A percentile compares a stretch with the other conserved stretches of the same genome.
These are phyloP conservation scores for Nepenthes alata DNA, from an alignment of 179 eudicot species.

Conservation along the genomic window DNA sequence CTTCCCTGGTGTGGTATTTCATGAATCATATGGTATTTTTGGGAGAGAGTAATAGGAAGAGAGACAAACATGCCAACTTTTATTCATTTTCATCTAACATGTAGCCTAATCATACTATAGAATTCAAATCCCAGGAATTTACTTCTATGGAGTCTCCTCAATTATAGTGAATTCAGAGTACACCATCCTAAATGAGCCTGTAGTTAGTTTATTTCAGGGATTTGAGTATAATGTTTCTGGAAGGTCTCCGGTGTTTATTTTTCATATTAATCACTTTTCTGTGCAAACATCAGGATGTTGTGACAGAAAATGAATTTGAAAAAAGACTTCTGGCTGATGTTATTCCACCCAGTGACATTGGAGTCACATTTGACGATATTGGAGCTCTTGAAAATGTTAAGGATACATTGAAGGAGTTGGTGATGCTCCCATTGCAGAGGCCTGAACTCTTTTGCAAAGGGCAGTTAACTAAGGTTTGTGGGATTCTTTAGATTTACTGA, in stretches of 20 bases:
- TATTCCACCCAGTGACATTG: slow-evolving; percentile 79
- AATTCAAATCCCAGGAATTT: too few species aligned
- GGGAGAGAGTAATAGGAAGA: too few species aligned
- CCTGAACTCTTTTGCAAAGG: slow-evolving; percentile 86
- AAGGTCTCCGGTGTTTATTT: neutral
- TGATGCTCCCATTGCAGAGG: slow-evolving; percentile 81
- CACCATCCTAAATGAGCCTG: too few species aligned
- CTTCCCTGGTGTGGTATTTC: too few species aligned
- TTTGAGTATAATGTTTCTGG: too few species aligned
- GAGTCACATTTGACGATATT: slow-evolving; percentile 80
- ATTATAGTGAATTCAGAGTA: too few species aligned
- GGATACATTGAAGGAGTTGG: slow-evolving; percentile 83
- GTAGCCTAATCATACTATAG: too few species aligned
- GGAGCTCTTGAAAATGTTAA: slow-evolving; percentile 85
- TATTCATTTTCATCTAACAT: too few species aligned
- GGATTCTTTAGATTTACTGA: neutral
- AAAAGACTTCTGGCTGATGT: slow-evolving; percentile 74
- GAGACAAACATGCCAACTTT: too few species aligned
- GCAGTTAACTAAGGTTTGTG: slow-evolving; percentile 65
- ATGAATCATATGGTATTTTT: too few species aligned
- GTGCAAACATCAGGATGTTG: slow-evolving; percentile 49
- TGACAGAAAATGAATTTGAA: slow-evolving; percentile 77
- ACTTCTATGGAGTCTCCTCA: too few species aligned
- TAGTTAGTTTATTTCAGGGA: too few species aligned
- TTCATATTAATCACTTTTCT: neutral